Percentiles rank a stretch among this genome's conserved stretches.
Conservation (phyloP, 495 filamentous ascomycete genomes). For the Elasticomyces elasticus region DNA sequence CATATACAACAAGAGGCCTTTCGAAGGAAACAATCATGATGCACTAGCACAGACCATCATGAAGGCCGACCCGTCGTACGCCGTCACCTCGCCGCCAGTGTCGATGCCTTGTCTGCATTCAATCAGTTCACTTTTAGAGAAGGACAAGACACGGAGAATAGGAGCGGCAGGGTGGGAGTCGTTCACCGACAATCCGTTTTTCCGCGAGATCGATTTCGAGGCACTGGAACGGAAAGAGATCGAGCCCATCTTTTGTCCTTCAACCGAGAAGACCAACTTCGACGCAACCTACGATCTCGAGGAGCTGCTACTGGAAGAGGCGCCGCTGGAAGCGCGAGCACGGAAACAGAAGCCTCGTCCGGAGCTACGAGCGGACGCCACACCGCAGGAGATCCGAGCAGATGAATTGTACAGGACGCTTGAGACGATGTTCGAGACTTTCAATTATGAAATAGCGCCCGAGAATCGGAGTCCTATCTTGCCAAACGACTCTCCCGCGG, state of each 20-base stretch:
- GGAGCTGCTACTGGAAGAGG: constrained; percentile 87
- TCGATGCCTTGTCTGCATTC: constrained; percentile 77
- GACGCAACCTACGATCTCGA: constrained; percentile 97
- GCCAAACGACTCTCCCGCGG: neutral
- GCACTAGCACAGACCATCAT: constrained; percentile 70
- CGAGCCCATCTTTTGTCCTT: constrained; percentile 82
- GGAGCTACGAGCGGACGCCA: constrained; percentile 83
- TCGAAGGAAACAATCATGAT: constrained; percentile 77
- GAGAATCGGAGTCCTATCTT: constrained; percentile 7
- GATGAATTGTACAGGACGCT: constrained; percentile 92
- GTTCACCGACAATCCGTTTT: constrained; percentile 83
- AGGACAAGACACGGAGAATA: constrained; percentile 68
- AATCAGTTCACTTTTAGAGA: constrained; percentile 69
- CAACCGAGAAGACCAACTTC: constrained; percentile 96
- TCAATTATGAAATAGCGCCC: constrained; percentile 67
- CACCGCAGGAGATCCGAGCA: constrained; percentile 86
- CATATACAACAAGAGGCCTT: constrained; percentile 98
- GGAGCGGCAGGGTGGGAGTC: constrained; percentile 67
- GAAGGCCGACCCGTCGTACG: constrained; percentile 74
- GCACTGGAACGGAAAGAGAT: constrained; percentile 81
- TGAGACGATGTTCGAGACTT: constrained; percentile 87
- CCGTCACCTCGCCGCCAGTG: constrained; percentile 80
- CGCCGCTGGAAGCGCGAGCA: constrained; percentile 84
- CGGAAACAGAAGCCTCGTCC: constrained; percentile 89
- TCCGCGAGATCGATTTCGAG: constrained; percentile 73